Evolutionary conservation across 108 stramenopile species (phyloP).

Genomic region (Aureococcus anophagefferens): DNA sequence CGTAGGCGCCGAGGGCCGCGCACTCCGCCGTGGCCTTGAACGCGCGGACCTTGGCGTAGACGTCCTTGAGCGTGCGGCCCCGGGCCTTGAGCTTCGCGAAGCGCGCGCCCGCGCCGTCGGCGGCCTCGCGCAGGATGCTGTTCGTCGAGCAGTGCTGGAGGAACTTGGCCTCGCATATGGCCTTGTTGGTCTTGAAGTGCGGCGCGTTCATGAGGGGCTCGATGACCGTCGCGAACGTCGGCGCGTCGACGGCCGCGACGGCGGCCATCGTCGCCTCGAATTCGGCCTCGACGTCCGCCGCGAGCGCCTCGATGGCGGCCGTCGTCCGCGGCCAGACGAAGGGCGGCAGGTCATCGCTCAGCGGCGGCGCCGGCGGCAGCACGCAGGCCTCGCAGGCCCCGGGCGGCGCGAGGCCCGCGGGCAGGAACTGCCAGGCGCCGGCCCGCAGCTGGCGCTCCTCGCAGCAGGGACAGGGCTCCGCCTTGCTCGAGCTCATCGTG

Average conservation of each 20-base stretch:
- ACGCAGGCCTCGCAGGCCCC: no score
- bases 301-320: conserved; percentile 19
- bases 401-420: no score
- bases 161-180: conserved; percentile 33
- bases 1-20: conserved; percentile 11
- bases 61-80: conserved; percentile 33
- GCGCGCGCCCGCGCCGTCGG: conserved; percentile 24
- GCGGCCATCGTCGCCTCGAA: conserved; percentile 27
- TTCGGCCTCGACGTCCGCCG: conserved; percentile 17
- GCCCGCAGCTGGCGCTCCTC: no score
- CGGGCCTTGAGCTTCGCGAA: conserved; percentile 21
- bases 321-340: conserved; percentile 32
- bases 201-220: conserved; percentile 36
- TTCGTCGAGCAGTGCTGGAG: conserved; percentile 40
- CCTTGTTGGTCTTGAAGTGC: conserved; percentile 41
- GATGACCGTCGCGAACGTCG: conserved; percentile 36
- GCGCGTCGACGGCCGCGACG: conserved; percentile 28
- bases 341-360: conserved; percentile 19
- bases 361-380: no score
- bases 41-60: conserved; percentile 34
- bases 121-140: conserved; percentile 27
- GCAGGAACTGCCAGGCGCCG: no score
- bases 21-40: no score
- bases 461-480: no score
- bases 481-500: no score